These are phyloP conservation scores for Solanum pinnatisectum DNA, from an alignment of 257 asterid species.

Conservation along the genomic window DNA sequence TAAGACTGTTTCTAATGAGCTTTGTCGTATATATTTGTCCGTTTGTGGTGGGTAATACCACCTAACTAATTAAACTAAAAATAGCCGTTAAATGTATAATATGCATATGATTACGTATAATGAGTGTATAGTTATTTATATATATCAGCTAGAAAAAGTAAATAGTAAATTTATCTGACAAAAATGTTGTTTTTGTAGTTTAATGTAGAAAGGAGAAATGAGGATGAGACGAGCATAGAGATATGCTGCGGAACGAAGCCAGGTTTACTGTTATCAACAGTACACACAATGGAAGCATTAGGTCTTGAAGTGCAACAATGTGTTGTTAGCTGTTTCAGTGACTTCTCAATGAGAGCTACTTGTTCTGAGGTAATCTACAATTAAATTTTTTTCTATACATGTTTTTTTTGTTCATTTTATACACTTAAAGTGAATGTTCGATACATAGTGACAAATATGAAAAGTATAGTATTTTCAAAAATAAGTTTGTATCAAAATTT, in stretches of 20 bases:
- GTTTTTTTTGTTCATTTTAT: no score
- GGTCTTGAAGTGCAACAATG: constrained; percentile 86
- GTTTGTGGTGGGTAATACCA: neutral
- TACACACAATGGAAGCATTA: constrained; percentile 54
- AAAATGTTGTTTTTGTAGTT: constrained; percentile 24
- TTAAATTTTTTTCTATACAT: no score
- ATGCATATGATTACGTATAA: no score
- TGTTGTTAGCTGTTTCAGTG: constrained; percentile 77
- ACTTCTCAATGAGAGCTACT: constrained; percentile 76
- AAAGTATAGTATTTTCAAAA: no score
- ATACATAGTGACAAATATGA: neutral
- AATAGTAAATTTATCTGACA: neutral
- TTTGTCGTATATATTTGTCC: neutral
- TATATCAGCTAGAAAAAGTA: neutral
- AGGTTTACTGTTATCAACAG: constrained; percentile 65
- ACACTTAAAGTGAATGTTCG: neutral
- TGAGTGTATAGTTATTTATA: neutral
- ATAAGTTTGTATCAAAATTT: no score
- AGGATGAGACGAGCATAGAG: constrained; percentile 43
- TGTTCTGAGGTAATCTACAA: constrained; percentile 49
- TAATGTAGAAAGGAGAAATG: constrained; percentile 55
- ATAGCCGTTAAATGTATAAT: neutral
- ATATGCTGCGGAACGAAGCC: constrained; percentile 58
- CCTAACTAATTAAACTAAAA: neutral
- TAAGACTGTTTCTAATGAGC: neutral